A percentile compares a stretch with the other conserved stretches of the same genome.
Conservation (phyloP, 2,329 filamentous ascomycete species). For the Moelleriella libera region DNA sequence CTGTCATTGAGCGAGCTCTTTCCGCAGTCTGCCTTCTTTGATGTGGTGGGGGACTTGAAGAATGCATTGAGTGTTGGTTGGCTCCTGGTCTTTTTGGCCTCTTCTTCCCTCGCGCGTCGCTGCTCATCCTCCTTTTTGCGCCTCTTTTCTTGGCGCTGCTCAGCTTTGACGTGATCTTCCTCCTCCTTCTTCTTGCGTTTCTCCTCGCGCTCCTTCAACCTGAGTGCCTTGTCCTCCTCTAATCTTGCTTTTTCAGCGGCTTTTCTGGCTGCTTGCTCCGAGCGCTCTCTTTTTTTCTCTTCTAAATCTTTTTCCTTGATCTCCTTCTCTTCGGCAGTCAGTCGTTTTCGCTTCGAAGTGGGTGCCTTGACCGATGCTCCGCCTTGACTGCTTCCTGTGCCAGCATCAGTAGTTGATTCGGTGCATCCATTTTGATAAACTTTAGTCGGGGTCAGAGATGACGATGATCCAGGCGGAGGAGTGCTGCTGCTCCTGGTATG, state of each 20-base stretch:
- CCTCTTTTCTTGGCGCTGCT: conserved; percentile 31
- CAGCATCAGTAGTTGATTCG: background rate
- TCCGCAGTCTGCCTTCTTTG: conserved; percentile 25
- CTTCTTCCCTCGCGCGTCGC: conserved; percentile 22
- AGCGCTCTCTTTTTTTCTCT: conserved; percentile 19
- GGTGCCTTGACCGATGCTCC: conserved; percentile 9
- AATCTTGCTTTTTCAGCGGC: conserved; percentile 14
- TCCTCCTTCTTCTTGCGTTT: conserved; percentile 27
- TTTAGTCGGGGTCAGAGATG: conserved; percentile 16
- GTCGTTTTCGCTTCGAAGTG: conserved; percentile 26
- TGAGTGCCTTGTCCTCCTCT: conserved; percentile 23
- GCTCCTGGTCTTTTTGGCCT: conserved; percentile 34
- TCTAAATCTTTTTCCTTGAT: conserved; percentile 12
- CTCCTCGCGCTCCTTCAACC: conserved; percentile 22
- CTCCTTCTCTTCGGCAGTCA: conserved; percentile 21
- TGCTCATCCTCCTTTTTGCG: conserved; percentile 35
- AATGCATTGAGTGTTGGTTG: conserved; percentile 30
- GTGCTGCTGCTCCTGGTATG: conserved; percentile 28
- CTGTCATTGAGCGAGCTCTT: conserved; percentile 13
- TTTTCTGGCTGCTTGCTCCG: conserved; percentile 22
- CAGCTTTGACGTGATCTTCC: conserved; percentile 22
- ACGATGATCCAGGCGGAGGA: conserved; percentile 20
- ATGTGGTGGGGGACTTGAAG: conserved; percentile 25
- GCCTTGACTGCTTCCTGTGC: background rate
- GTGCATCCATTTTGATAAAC: background rate